Evolutionary conservation across 1,139 yeast genomes (phyloP).

Genomic region (Geotrichum restrictum): DNA sequence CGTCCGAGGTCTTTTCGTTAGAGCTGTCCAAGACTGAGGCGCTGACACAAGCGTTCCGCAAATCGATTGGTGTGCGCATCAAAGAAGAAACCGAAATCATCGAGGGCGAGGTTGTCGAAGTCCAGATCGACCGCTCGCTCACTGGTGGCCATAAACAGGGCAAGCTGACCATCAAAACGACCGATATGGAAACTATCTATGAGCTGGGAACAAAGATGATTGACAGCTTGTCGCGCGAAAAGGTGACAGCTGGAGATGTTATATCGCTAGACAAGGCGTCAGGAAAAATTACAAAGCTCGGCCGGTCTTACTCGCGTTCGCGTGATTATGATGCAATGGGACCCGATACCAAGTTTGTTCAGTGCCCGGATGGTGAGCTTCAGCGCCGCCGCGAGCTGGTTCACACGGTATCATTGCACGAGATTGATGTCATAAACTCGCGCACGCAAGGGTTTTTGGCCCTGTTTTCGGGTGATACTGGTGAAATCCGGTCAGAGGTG

Average conservation of each 20-base stretch:
- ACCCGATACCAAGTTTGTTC: conserved; percentile 94
- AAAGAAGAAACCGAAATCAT: conserved; percentile 96
- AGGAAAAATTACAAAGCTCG: conserved; percentile 89
- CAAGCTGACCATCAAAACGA: conserved; percentile 91
- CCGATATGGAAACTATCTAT: conserved; percentile 98
- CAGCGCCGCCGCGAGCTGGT: conserved; percentile 93
- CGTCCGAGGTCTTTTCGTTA: conserved; percentile 85
- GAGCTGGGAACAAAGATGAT: conserved; percentile 97
- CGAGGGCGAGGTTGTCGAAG: conserved; percentile 98
- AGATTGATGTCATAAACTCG: conserved; percentile 95
- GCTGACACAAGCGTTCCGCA: conserved; percentile 90
- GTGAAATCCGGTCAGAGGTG: conserved; percentile 92
- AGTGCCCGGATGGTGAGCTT: conserved; percentile 97
- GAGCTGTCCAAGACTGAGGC: conserved; percentile 95
- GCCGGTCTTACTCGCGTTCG: conserved; percentile 92
- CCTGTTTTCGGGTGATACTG: conserved; percentile 93
- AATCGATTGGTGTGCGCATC: conserved; percentile 89
- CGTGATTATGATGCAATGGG: conserved; percentile 99
- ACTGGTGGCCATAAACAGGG: conserved; percentile 99
- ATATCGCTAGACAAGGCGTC: conserved; percentile 92
- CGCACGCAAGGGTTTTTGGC: conserved; percentile 98
- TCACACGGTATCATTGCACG: conserved; percentile 94
- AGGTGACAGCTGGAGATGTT: conserved; percentile 95
- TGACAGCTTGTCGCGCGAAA: conserved; percentile 90
- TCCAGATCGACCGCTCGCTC: conserved; percentile 91